These are phyloP conservation scores for Physcia stellaris DNA, from an alignment of 495 filamentous ascomycete species.

Conservation along the genomic window DNA sequence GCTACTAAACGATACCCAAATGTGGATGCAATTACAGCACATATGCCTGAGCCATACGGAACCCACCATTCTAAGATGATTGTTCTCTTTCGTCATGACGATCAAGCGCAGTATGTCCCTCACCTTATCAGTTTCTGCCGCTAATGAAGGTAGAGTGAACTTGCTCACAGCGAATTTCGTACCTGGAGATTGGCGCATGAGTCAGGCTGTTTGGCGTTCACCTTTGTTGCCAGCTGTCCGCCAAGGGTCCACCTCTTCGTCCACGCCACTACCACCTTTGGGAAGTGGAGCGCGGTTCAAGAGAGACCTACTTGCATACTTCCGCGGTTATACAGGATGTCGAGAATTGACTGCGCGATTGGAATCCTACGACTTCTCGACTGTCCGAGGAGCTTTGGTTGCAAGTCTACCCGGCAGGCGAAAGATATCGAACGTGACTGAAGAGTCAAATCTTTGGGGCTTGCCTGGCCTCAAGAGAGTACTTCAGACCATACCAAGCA, in stretches of 20 bases:
- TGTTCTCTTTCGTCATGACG: slow-evolving; percentile 63
- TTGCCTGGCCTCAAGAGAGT: slow-evolving; percentile 55
- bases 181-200: slow-evolving; percentile 70
- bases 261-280: slow-evolving; percentile 13
- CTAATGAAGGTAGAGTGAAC: too few species aligned
- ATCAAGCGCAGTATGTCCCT: slow-evolving; percentile 65
- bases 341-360: slow-evolving; percentile 42
- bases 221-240: slow-evolving; percentile 48
- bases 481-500: slow-evolving; percentile 36
- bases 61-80: slow-evolving; percentile 88
- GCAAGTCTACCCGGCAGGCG: slow-evolving; percentile 63
- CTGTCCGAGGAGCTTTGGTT: slow-evolving; percentile 57
- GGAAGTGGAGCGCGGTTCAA: slow-evolving; percentile 65
- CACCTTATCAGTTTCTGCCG: too few species aligned
- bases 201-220: slow-evolving; percentile 71
- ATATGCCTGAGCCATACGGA: slow-evolving; percentile 76
- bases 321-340: slow-evolving; percentile 49
- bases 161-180: slow-evolving; percentile 93
- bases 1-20: slow-evolving; percentile 50
- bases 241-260: neutral
- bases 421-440: slow-evolving; percentile 23
- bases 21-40: slow-evolving; percentile 56
- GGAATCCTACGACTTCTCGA: slow-evolving; percentile 51
- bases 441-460: slow-evolving; percentile 47
- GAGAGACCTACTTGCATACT: slow-evolving; percentile 57